Percentiles rank a stretch among this genome's conserved stretches.
Evolutionary conservation across 140 eudicot species (phyloP).

Genomic region (Anethum foeniculum): DNA sequence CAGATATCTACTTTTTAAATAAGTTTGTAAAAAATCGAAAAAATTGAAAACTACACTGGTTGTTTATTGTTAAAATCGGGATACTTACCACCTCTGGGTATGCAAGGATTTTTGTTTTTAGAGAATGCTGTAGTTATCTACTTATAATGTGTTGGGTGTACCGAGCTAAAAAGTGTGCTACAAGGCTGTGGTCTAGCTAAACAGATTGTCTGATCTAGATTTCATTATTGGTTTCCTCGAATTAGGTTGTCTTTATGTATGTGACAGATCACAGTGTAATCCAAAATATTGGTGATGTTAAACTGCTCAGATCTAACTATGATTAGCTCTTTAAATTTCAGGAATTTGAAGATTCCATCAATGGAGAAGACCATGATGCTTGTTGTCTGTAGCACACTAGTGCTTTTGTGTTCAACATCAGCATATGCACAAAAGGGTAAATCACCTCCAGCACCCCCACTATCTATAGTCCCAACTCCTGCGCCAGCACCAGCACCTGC

Average conservation of each 20-base stretch:
- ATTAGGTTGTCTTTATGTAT: background rate
- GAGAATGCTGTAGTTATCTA: background rate
- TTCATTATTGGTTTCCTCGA: background rate
- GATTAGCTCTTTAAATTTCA: constrained; percentile 22
- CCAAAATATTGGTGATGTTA: no score
- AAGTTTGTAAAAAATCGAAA: background rate
- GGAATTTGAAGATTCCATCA: constrained; percentile 25
- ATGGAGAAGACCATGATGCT: constrained; percentile 36
- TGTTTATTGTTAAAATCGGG: constrained; percentile 2
- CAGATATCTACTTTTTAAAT: background rate
- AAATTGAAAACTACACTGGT: background rate
- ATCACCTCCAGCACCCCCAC: constrained; percentile 14
- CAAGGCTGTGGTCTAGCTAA: background rate
- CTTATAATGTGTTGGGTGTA: background rate
- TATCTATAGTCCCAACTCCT: constrained; percentile 31
- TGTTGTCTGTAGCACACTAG: constrained; percentile 19
- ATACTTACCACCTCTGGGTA: background rate
- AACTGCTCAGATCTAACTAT: constrained; percentile 20
- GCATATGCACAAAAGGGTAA: constrained; percentile 35
- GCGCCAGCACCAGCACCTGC: constrained; percentile 93
- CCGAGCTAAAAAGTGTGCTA: background rate
- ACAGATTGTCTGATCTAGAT: constrained; percentile 8
- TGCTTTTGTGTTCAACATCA: constrained; percentile 31
- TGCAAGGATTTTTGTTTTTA: background rate
- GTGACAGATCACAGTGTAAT: background rate